Base-by-base conservation (phyloP, 306 rosid species). In the Glycine soja region DNA sequence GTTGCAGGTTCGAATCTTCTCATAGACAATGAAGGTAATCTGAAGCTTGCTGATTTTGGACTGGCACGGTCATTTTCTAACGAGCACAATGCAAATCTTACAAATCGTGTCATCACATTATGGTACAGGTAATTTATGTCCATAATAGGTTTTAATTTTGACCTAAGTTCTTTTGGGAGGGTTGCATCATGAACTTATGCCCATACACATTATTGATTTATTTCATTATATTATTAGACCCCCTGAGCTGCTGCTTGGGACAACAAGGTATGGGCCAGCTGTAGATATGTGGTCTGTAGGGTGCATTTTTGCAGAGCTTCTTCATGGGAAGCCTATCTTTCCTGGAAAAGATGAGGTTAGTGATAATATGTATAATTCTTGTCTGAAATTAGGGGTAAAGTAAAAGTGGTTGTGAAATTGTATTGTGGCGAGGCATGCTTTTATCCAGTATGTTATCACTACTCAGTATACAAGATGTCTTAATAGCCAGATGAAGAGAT, bases 261-360 rank as follows among this genome's bases (percentile, higher is more conserved):
- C 93, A 62, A 91, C 93, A 8, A 90, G 83, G 83, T 91, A 91
- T 76, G 97, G 93, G 50, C 92, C 93, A 24, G 93, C 97, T 53
- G 91, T 91, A 76, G 97, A 91, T 53, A 87, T 91, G 93, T 91
- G 97, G 97, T 91, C 97, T 51, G 97, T 90, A 59, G 97, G 97
- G 81, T 90, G 97, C 76, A 91, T 90, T 80, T 91, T 91, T 70
- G 97, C 91, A 7, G 97, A 91, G 85, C 97, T 91, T 78, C 87
- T 91, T 58, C 83, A 90, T 56, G 97, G 93, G 74, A 87, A 87
- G 70, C 92, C 93, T 53, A 90, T 91, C 69, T 82, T 91, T 71
- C 92, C 91, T 69, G 97, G 97, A 75, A 91, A 88, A 88, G 89
- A 84, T 43, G 97, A 91, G 90, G 97, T 91, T 43, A 70, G 85